These are phyloP conservation scores for Saitoella complicata DNA, from an alignment of 805 yeast species.

Conservation along the genomic window DNA sequence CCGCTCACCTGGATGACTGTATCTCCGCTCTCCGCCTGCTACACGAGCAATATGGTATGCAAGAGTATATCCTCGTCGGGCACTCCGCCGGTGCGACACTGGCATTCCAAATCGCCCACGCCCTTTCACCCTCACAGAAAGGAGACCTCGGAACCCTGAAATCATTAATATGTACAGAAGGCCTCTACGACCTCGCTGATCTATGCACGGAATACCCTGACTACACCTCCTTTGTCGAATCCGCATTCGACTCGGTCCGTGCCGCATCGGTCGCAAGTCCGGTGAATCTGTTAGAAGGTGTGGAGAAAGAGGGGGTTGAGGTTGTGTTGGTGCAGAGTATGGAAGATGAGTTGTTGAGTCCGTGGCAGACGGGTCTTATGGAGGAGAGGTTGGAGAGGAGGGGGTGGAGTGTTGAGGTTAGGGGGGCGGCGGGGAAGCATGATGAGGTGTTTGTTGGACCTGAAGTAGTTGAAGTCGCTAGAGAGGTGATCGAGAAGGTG, in stretches of 20 bases:
- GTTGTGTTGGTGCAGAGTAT: conserved; percentile 38
- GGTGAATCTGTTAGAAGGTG: conserved; percentile 5
- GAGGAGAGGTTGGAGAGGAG: no score
- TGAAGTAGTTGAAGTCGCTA: no score
- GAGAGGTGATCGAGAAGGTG: no score
- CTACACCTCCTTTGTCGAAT: conserved; percentile 36
- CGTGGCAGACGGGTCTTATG: conserved; percentile 28
- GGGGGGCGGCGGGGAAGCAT: no score
- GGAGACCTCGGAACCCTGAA: not conserved
- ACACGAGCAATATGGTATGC: conserved; percentile 7
- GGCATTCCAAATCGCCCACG: conserved; percentile 28
- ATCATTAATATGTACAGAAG: conserved; percentile 26
- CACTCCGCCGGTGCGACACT: conserved; percentile 66
- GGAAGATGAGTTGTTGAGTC: conserved; percentile 42
- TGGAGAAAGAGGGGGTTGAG: conserved; percentile 1
- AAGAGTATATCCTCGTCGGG: conserved; percentile 31
- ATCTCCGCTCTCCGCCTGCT: conserved; percentile 23
- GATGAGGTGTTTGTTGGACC: no score
- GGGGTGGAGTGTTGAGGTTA: no score
- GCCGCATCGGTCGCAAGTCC: conserved; percentile 11
- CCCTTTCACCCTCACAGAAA: conserved; percentile 2
- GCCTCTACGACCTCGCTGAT: conserved; percentile 39
- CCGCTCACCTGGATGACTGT: conserved; percentile 40
- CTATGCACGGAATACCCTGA: conserved; percentile 43
- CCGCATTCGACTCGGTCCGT: conserved; percentile 32